A percentile compares a stretch with the other conserved stretches of the same genome.
Conservation (phyloP, 108 stramenopile species). For the Skeletonema potamos region DNA sequence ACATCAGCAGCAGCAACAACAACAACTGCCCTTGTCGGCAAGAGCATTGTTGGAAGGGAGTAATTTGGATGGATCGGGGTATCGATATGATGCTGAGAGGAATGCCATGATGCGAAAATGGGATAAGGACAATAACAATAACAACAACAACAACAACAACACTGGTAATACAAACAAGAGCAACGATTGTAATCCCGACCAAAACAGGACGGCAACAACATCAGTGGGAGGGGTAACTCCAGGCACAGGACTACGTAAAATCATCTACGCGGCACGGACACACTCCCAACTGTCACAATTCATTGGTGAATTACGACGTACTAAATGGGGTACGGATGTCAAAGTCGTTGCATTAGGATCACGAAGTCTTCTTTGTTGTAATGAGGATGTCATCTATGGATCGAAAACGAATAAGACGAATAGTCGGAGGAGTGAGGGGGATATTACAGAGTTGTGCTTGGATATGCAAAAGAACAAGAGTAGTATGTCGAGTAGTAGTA, state of each 20-base stretch:
- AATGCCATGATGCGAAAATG: conserved; percentile 15
- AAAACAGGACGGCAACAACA: conserved; percentile 3
- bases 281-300: conserved; percentile 98
- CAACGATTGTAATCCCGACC: neutral
- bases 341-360: conserved; percentile 89
- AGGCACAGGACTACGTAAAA: conserved; percentile 62
- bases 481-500: neutral
- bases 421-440: conserved; percentile 52
- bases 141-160: neutral
- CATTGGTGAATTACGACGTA: conserved; percentile 78
- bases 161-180: neutral
- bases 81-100: conserved; percentile 16
- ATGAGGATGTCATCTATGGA: conserved; percentile 49
- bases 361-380: conserved; percentile 85
- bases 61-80: conserved; percentile 62
- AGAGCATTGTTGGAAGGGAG: conserved; percentile 49
- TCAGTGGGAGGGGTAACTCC: conserved; percentile 49
- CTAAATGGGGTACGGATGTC: conserved; percentile 60
- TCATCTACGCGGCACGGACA: conserved; percentile 91
- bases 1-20: neutral
- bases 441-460: conserved; percentile 89
- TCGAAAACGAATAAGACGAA: conserved; percentile 6
- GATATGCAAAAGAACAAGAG: conserved; percentile 80
- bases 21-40: conserved; percentile 13
- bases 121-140: neutral